Evolutionary conservation across 306 rosid species (phyloP).

Genomic region (Lagenaria siceraria): DNA sequence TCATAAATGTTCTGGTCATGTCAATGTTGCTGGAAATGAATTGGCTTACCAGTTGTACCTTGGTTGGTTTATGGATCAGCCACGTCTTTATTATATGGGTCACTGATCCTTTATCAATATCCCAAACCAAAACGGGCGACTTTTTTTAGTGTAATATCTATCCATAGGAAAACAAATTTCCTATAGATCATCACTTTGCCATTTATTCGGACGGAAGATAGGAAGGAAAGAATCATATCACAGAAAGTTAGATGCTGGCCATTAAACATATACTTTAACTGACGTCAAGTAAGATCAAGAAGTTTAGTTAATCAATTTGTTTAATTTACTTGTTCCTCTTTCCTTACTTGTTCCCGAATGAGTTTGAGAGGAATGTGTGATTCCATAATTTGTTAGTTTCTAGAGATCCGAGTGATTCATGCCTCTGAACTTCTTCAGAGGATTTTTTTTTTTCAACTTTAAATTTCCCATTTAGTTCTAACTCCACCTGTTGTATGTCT

Average conservation of each 20-base stretch:
- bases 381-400: background rate
- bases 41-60: background rate
- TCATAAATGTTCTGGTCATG: background rate
- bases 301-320: background rate
- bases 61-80: background rate
- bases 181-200: background rate
- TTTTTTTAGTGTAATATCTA: background rate
- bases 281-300: background rate
- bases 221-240: background rate
- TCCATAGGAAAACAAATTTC: background rate
- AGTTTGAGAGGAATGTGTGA: background rate
- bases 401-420: background rate
- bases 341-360: background rate
- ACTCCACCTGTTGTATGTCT: constrained; percentile 4
- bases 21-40: background rate
- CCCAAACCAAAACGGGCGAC: background rate
- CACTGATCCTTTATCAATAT: background rate
- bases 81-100: background rate
- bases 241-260: background rate
- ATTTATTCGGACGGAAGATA: background rate
- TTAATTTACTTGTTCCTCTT: background rate
- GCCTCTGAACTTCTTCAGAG: no score
- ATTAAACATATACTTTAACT: background rate
- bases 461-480: constrained; percentile 6
- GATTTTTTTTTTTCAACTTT: background rate